Conservation (phyloP, 257 asterid genomes). For the Petrea volubilis region DNA sequence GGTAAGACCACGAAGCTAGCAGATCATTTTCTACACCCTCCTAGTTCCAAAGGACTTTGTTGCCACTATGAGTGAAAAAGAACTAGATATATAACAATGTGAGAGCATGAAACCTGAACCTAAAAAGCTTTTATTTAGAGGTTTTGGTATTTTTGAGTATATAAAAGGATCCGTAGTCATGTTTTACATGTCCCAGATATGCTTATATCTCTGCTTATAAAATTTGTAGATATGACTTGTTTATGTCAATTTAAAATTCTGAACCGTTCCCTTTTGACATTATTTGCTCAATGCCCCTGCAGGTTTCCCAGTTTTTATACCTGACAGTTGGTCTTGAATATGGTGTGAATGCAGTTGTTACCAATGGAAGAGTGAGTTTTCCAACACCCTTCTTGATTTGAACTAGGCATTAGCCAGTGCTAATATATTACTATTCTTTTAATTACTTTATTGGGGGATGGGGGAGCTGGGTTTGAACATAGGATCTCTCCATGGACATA, state of each 20-base stretch:
- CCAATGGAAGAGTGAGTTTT: conserved; percentile 95
- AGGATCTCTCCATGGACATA: too few relatives aligned
- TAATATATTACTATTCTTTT: neutral
- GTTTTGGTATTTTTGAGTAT: neutral
- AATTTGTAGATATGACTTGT: neutral
- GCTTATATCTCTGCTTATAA: conserved; percentile 5
- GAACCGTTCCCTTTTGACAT: conserved; percentile 22
- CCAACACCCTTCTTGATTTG: conserved; percentile 22
- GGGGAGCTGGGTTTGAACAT: too few relatives aligned
- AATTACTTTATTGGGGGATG: too few relatives aligned
- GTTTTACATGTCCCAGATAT: neutral
- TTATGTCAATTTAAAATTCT: neutral
- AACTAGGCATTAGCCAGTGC: conserved; percentile 6
- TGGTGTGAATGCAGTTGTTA: conserved; percentile 83
- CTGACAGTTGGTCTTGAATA: conserved; percentile 65
- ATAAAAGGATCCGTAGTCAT: neutral
- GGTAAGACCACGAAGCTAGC: conserved; percentile 5
- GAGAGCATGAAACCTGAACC: conserved; percentile 1
- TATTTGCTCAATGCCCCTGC: conserved; percentile 37
- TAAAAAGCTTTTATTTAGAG: neutral
- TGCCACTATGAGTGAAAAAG: neutral
- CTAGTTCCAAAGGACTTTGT: conserved; percentile 7
- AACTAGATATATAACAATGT: neutral
- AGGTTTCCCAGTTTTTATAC: conserved; percentile 80
- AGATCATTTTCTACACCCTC: conserved; percentile 3